A percentile compares a stretch with the other conserved stretches of the same genome.
These are phyloP conservation scores for Linum usitatissimum DNA, from an alignment of 345 rosid species.

Conservation along the genomic window DNA sequence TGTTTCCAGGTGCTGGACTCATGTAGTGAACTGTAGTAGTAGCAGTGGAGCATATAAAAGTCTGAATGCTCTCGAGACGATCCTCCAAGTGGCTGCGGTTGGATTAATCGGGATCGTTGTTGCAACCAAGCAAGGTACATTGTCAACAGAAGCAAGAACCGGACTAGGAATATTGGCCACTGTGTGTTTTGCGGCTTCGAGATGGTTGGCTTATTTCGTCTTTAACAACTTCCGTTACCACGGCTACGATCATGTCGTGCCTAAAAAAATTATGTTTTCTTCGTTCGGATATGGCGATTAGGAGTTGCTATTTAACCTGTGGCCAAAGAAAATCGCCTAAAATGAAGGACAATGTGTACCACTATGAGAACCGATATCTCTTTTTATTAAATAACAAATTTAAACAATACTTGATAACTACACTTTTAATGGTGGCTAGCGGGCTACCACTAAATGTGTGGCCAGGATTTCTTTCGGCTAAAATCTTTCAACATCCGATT, in stretches of 20 bases:
- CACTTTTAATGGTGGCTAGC: too few relatives aligned
- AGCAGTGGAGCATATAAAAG: background rate
- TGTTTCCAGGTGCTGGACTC: background rate
- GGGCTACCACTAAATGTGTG: too few relatives aligned
- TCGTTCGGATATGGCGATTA: background rate
- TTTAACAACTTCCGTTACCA: background rate
- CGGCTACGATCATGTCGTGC: background rate
- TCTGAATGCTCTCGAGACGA: background rate
- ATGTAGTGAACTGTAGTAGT: background rate
- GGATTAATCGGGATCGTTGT: background rate
- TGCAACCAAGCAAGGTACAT: background rate
- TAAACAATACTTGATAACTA: background rate
- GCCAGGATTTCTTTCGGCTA: too few relatives aligned
- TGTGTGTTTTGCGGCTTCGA: background rate
- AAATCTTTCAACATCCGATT: too few relatives aligned
- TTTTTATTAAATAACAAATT: too few relatives aligned
- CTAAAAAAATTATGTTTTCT: background rate
- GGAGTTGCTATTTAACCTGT: background rate
- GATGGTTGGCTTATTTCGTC: background rate
- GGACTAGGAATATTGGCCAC: background rate
- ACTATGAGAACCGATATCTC: too few relatives aligned
- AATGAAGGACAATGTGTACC: too few relatives aligned
- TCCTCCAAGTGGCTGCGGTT: too few relatives aligned
- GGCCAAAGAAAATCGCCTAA: too few relatives aligned
- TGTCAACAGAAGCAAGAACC: background rate